A percentile compares a stretch with the other conserved stretches of the same genome.
phyloP scores from a whole-genome alignment of 257 asterid species.

The Knoxia roxburghii region DNA sequence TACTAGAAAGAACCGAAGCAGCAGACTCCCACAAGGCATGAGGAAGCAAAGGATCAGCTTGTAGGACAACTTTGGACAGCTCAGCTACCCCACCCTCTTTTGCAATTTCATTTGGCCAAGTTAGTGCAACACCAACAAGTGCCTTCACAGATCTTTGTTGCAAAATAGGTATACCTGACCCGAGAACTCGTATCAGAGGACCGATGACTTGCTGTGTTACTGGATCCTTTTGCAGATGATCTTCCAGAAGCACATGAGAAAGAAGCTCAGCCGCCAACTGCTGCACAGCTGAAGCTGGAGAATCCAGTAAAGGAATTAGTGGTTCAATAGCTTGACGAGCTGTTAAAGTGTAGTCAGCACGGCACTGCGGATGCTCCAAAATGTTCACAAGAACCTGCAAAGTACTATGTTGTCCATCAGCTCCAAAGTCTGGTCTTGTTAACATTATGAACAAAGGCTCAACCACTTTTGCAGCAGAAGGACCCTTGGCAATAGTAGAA shows the following conservation, averaged over 20 bases:
- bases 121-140: slow-evolving; percentile 64
- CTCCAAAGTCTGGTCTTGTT: slow-evolving; percentile 71
- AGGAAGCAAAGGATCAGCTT: slow-evolving; percentile 80
- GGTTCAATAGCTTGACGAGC: slow-evolving; percentile 86
- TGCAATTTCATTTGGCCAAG: slow-evolving; percentile 97
- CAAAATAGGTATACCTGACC: slow-evolving; percentile 76
- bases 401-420: slow-evolving; percentile 88
- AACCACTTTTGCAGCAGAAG: slow-evolving; percentile 92
- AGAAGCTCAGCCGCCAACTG: slow-evolving; percentile 97
- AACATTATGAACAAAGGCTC: slow-evolving; percentile 83
- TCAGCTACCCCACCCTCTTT: slow-evolving; percentile 97
- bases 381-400: slow-evolving; percentile 94
- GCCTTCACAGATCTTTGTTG: slow-evolving; percentile 96
- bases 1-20: slow-evolving; percentile 83
- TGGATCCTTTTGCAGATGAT: slow-evolving; percentile 88
- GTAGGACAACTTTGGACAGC: slow-evolving; percentile 79
- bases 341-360: slow-evolving; percentile 69
- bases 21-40: slow-evolving; percentile 93
- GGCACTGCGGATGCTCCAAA: slow-evolving; percentile 91
- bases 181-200: slow-evolving; percentile 80
- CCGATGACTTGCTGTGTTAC: slow-evolving; percentile 81
- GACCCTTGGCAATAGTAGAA: slow-evolving; percentile 93
- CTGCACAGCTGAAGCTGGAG: slow-evolving; percentile 91
- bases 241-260: slow-evolving; percentile 83
- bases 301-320: slow-evolving; percentile 81